A percentile compares a stretch with the other conserved stretches of the same genome.
These are phyloP conservation scores for Fusarium globosum DNA, from an alignment of 2,329 filamentous ascomycete species.

Conservation along the genomic window DNA sequence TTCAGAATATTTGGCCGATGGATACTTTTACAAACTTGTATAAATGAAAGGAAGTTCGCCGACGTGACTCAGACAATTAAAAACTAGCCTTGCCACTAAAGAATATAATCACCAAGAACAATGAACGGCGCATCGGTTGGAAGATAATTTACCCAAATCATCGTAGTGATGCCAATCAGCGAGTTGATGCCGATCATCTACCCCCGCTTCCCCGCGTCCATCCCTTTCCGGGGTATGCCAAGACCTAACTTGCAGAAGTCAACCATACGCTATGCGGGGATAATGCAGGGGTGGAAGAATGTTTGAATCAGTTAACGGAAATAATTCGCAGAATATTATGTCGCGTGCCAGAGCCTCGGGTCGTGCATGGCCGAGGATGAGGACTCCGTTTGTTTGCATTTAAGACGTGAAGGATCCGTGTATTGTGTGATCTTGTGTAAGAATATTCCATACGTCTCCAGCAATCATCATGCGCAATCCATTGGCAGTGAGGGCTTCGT, in stretches of 20 bases:
- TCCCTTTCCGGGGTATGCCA: background rate
- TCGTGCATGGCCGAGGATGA: background rate
- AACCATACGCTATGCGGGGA: background rate
- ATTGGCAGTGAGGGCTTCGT: background rate
- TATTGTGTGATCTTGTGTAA: background rate
- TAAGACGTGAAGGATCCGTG: background rate
- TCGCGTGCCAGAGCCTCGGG: background rate
- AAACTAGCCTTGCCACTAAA: background rate
- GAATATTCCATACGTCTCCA: fast-evolving
- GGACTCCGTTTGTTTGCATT: background rate
- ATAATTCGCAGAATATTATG: too few relatives aligned
- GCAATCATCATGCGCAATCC: background rate
- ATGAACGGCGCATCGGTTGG: background rate
- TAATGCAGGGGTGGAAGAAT: background rate
- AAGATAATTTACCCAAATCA: background rate
- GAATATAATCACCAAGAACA: background rate
- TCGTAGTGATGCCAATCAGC: background rate
- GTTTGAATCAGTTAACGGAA: background rate
- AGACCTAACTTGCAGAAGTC: background rate
- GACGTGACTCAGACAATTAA: background rate
- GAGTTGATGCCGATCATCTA: background rate
- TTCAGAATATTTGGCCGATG: background rate
- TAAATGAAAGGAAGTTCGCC: background rate
- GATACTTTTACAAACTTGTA: too few relatives aligned
- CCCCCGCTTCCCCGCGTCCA: background rate